Evolutionary conservation across 2,329 filamentous ascomycete genomes (phyloP).

Genomic region (Periconia sp.): DNA sequence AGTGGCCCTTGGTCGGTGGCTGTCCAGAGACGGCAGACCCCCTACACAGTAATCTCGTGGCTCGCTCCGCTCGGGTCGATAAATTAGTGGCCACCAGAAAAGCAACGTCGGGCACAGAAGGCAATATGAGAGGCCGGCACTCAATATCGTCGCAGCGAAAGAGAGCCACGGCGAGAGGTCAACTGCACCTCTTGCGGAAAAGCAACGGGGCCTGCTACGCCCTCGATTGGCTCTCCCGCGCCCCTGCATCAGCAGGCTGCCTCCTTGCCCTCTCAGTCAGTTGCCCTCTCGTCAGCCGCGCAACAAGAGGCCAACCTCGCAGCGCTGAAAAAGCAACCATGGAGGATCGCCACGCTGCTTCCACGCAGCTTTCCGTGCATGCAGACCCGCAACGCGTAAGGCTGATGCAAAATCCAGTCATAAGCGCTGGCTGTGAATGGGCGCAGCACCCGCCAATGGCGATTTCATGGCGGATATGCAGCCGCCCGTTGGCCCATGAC

Average conservation of each 20-base stretch:
- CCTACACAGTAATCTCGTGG: neutral
- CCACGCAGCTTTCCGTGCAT: slow-evolving; percentile 21
- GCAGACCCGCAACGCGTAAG: too few species aligned
- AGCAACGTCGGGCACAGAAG: too few species aligned
- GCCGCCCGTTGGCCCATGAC: slow-evolving; percentile 18
- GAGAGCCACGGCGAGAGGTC: neutral
- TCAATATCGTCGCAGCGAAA: too few species aligned
- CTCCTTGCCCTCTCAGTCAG: too few species aligned
- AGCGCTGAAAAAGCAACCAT: slow-evolving; percentile 13
- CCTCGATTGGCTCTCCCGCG: slow-evolving; percentile 7
- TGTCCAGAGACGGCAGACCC: slow-evolving; percentile 7
- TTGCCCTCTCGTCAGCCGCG: slow-evolving; percentile 16
- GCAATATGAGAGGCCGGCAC: too few species aligned
- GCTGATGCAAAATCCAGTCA: slow-evolving; percentile 16
- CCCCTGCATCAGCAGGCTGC: slow-evolving; percentile 8
- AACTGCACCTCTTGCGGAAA: neutral
- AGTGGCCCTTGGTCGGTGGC: slow-evolving; percentile 9
- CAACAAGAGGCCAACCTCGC: slow-evolving; percentile 1
- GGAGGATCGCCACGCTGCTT: slow-evolving; percentile 18
- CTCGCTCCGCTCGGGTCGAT: neutral
- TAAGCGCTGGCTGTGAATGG: slow-evolving; percentile 6
- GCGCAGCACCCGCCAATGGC: slow-evolving; percentile 18
- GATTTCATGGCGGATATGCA: slow-evolving; percentile 8
- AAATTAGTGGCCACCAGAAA: neutral
- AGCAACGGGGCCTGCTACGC: slow-evolving; percentile 6